Percentiles rank a stretch among this genome's conserved stretches.
These are phyloP conservation scores for Leptodermis oblonga DNA, from an alignment of 257 asterid genomes.

Conservation along the genomic window DNA sequence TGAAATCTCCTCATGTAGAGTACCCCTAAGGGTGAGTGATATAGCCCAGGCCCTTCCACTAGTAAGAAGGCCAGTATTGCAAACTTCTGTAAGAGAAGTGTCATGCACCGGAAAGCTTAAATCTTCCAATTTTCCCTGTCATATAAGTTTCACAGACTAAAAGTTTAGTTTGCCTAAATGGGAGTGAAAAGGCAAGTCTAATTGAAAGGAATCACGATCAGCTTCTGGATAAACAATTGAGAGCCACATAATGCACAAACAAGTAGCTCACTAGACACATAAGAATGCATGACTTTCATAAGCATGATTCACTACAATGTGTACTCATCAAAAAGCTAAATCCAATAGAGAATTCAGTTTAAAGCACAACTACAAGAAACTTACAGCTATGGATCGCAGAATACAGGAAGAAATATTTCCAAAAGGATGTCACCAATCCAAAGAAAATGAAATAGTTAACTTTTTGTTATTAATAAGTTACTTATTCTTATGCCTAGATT, in stretches of 20 bases:
- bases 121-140: conserved; percentile 59
- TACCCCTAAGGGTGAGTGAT: conserved; percentile 67
- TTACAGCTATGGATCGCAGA: neutral
- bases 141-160: conserved; percentile 3
- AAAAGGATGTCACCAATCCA: neutral
- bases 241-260: neutral
- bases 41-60: conserved; percentile 89
- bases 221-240: neutral
- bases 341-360: neutral
- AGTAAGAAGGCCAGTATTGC: conserved; percentile 49
- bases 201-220: neutral
- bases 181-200: neutral
- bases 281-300: neutral
- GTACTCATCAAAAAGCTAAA: neutral
- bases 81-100: conserved; percentile 31
- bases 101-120: conserved; percentile 42
- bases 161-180: neutral
- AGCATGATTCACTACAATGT: neutral
- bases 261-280: neutral
- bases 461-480: too few species aligned
- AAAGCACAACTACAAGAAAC: neutral
- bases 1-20: conserved; percentile 58
- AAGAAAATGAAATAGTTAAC: neutral
- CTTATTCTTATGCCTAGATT: neutral
- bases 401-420: neutral